Conservation (phyloP, 345 rosid species). For the Eucalyptus dawsonii region DNA sequence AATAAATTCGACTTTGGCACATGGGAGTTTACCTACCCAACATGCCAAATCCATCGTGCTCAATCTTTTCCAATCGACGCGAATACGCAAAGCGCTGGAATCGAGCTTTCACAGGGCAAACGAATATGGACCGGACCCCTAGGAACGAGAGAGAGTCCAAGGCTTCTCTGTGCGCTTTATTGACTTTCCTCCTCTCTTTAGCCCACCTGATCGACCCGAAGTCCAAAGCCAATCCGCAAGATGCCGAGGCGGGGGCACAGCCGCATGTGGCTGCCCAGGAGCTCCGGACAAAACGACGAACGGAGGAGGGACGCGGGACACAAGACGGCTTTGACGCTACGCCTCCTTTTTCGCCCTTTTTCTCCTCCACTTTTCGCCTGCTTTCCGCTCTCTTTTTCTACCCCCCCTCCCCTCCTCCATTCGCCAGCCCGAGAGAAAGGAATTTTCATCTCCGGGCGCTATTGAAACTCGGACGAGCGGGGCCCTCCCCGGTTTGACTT, state of each 20-base stretch:
- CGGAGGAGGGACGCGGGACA: not conserved
- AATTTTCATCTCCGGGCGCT: not conserved
- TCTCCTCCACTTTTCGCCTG: not conserved
- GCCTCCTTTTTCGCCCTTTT: not conserved
- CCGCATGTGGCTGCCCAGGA: not conserved
- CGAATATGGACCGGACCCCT: not conserved
- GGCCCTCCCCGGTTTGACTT: not conserved
- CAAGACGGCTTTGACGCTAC: not conserved
- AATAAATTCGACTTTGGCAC: not conserved
- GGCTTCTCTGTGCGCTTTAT: not conserved
- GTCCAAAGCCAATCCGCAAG: not conserved
- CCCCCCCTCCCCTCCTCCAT: not conserved
- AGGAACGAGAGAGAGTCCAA: not conserved
- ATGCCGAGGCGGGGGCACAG: not conserved
- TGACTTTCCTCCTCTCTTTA: not conserved
- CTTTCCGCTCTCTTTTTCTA: not conserved
- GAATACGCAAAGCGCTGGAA: not conserved
- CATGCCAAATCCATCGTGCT: not conserved
- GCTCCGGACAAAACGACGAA: not conserved
- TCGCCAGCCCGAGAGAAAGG: not conserved
- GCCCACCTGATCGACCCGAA: not conserved
- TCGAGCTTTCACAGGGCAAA: not conserved
- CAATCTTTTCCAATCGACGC: not conserved
- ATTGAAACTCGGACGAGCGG: not conserved
- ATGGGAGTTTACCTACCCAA: not conserved